Base-by-base conservation (phyloP, 192 early-diverging fungal genomes). In the Entrophospora sp. region DNA sequence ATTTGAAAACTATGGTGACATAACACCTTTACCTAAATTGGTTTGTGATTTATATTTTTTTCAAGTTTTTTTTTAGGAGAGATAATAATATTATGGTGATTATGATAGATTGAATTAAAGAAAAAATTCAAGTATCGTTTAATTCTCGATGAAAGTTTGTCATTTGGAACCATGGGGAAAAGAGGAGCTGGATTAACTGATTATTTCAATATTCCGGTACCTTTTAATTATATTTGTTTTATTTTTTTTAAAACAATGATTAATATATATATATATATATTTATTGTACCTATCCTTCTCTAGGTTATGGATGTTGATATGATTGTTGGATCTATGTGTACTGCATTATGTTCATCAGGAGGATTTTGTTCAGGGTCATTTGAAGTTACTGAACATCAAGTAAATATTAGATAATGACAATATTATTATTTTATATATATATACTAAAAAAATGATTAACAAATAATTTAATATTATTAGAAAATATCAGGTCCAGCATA, bases 101-200 rank as follows among this genome's bases (percentile, higher is more conserved):
- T 25, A 7, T 64, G 2, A 46, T 51, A 81, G 73, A 79, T 97
- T 38, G 91, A 86, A 48, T 73, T 98, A 55, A 98, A 95, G 81
- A 81, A 90, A 46, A 86, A 90, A 74, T 93, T 93, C 89, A 96
- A 98, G 84, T 98, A 91, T 79, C 80, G 95, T 18, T 77, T 98
- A 37, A 90, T 98, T 64, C 72, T 98, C 46, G 95, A 98, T 68
- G 95, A 98, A 74, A 86, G 85, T 59, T 78, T 84, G 57, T 95
- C 93, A 0, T 81, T 98, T 78, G 95, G 95, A 48, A 79, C 90
- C 9, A 56, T 98, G 25, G 93, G 94, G 35, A 78, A 83, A 71
- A 82, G 80, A 16, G 95, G 95, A 16, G 83, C 83, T 20, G 95
- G 95, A 44, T 70, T 94, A 53, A 87, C 91, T 22, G 92, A 94